Conservation (phyloP, 176 grass and related monocot genomes). For the Metroxylon sagu region DNA sequence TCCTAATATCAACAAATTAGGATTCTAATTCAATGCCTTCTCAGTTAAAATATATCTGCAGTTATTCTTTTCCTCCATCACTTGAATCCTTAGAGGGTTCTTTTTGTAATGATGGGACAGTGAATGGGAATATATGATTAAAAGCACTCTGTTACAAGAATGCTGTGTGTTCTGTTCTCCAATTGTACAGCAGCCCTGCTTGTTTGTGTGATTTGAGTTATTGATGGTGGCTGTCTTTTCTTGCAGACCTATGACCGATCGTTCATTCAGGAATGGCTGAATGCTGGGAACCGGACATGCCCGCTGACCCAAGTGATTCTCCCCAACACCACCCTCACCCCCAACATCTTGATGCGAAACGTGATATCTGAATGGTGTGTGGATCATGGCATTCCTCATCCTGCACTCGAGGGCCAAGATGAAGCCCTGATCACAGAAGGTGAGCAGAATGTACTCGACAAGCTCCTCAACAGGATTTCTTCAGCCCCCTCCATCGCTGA, state of each 20-base stretch:
- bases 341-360: conserved; percentile 48
- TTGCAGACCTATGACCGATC: conserved; percentile 77
- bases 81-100: no score
- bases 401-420: conserved; percentile 29
- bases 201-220: background rate
- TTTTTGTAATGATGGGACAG: no score
- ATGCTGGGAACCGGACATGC: conserved; percentile 52
- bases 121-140: no score
- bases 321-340: conserved; percentile 40
- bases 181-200: background rate
- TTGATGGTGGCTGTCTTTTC: background rate
- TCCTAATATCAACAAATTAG: no score
- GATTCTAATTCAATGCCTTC: no score
- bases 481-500: conserved; percentile 32
- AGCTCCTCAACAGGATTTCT: conserved; percentile 58
- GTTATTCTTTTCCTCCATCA: no score
- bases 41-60: no score
- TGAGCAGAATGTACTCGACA: conserved; percentile 42
- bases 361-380: conserved; percentile 71
- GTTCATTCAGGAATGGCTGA: conserved; percentile 71
- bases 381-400: conserved; percentile 37
- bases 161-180: background rate
- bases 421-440: conserved; percentile 32
- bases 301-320: conserved; percentile 59
- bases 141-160: background rate